Conservation (phyloP, 345 rosid genomes). For the Punica granatum region DNA sequence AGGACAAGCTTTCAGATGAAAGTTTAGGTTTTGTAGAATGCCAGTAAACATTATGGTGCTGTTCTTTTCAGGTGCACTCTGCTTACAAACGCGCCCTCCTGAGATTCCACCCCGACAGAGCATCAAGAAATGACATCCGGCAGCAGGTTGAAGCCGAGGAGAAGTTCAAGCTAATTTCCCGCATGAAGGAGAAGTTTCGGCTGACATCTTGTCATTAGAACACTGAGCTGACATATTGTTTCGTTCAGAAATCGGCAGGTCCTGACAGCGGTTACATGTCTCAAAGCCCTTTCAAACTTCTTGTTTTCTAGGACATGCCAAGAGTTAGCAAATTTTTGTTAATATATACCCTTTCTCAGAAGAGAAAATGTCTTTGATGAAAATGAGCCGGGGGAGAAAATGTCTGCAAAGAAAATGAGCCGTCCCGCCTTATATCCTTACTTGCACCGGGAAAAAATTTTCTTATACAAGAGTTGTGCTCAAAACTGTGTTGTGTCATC, state of each 20-base stretch:
- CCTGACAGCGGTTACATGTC: background rate
- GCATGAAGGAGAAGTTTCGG: slow-evolving; percentile 66
- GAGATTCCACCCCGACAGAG: slow-evolving; percentile 78
- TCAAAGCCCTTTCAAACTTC: too few species aligned
- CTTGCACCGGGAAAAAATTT: too few species aligned
- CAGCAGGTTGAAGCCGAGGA: slow-evolving; percentile 90
- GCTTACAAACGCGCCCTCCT: slow-evolving; percentile 71
- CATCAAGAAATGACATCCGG: slow-evolving; percentile 56
- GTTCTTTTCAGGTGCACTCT: slow-evolving; percentile 53
- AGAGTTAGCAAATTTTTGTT: background rate
- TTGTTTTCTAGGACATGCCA: background rate
- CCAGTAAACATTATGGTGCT: background rate
- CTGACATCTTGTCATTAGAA: slow-evolving; percentile 17
- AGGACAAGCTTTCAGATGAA: background rate
- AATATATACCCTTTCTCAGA: background rate
- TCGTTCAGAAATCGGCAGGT: background rate
- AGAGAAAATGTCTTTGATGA: too few species aligned
- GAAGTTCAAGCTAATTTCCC: slow-evolving; percentile 77
- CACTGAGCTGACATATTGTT: background rate
- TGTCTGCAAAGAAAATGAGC: too few species aligned
- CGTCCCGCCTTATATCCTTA: too few species aligned
- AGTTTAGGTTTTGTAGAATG: background rate
- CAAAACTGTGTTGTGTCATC: too few species aligned
- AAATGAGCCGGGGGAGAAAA: too few species aligned
- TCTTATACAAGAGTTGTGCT: too few species aligned